phyloP scores from a whole-genome alignment of 2,329 filamentous ascomycete genomes.

The Domatiomyces globalis region DNA sequence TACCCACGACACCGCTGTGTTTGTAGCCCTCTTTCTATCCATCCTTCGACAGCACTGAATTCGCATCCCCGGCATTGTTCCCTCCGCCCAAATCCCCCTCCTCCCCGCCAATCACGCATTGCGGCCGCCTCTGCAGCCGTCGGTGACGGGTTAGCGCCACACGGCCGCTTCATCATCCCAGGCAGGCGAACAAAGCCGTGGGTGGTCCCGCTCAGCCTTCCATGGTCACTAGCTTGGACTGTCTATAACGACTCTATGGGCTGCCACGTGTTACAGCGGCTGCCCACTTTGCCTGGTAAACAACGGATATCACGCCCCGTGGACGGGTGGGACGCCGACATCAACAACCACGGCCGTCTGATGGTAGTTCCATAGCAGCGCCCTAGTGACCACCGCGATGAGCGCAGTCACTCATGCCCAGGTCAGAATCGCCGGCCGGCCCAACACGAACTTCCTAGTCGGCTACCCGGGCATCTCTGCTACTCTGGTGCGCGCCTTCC shows the following conservation, averaged over 20 bases:
- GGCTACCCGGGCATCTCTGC: conserved; percentile 97
- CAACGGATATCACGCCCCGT: not conserved
- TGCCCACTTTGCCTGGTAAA: not conserved
- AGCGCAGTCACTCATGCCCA: conserved; percentile 44
- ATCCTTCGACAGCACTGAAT: not conserved
- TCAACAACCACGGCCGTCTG: conserved; percentile 1
- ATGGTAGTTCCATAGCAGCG: conserved; percentile 9
- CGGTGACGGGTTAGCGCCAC: not conserved
- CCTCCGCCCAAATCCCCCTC: not conserved
- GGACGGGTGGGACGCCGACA: not conserved
- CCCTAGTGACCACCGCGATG: conserved; percentile 31
- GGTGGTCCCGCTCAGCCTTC: no score
- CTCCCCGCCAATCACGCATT: not conserved
- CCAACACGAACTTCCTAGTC: conserved; percentile 91
- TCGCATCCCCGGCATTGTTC: no score
- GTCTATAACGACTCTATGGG: not conserved
- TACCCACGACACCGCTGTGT: no score
- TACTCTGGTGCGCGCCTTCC: conserved; percentile 59
- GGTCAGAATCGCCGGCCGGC: conserved; percentile 76
- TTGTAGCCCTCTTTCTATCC: not conserved
- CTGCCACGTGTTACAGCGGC: not conserved
- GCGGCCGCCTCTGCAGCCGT: not conserved
- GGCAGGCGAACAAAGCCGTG: no score
- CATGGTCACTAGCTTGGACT: not conserved
- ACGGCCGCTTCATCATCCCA: not conserved